A percentile compares a stretch with the other conserved stretches of the same genome.
phyloP scores from a whole-genome alignment of 768 basidiomycete genomes.

The Tricholoma terreum region DNA sequence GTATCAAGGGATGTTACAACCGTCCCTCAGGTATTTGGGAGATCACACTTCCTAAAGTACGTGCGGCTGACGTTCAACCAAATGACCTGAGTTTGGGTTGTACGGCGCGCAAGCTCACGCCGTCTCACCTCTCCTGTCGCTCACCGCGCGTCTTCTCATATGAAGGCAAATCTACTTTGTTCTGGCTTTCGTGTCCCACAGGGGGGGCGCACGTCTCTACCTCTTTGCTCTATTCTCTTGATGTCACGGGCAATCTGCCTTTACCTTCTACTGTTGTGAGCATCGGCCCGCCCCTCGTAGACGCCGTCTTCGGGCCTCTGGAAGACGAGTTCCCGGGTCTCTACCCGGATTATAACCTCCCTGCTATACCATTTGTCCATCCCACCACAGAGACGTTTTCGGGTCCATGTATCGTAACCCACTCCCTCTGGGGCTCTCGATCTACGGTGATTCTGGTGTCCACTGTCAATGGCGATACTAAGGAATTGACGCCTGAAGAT shows the following conservation, averaged over 20 bases:
- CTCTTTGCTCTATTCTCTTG: constrained; percentile 43
- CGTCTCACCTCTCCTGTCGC: constrained; percentile 46
- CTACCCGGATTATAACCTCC: constrained; percentile 50
- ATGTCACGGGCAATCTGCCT: constrained; percentile 26
- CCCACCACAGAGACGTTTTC: constrained; percentile 8
- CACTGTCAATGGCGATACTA: constrained; percentile 35
- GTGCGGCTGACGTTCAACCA: constrained; percentile 3
- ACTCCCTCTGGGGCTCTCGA: constrained; percentile 56
- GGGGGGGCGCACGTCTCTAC: constrained; percentile 64
- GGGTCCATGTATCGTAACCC: constrained; percentile 34
- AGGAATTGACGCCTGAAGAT: constrained; percentile 41
- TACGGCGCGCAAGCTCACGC: constrained; percentile 39
- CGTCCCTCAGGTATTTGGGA: constrained; percentile 57
- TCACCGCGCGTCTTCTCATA: constrained; percentile 52
- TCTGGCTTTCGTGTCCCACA: constrained; percentile 53
- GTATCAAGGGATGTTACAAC: constrained; percentile 59
- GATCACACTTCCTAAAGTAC: constrained; percentile 28
- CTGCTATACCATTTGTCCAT: constrained; percentile 37
- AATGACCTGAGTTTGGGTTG: constrained; percentile 12
- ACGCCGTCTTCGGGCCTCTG: constrained; percentile 37
- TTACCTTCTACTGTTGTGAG: constrained; percentile 1
- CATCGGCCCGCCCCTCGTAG: constrained; percentile 33
- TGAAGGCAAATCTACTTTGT: constrained; percentile 25
- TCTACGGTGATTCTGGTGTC: constrained; percentile 48
- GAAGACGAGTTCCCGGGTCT: constrained; percentile 57